Percentiles rank a stretch among this genome's conserved stretches.
Conservation (phyloP, 2,329 filamentous ascomycete genomes). For the Epichloe typhina region DNA sequence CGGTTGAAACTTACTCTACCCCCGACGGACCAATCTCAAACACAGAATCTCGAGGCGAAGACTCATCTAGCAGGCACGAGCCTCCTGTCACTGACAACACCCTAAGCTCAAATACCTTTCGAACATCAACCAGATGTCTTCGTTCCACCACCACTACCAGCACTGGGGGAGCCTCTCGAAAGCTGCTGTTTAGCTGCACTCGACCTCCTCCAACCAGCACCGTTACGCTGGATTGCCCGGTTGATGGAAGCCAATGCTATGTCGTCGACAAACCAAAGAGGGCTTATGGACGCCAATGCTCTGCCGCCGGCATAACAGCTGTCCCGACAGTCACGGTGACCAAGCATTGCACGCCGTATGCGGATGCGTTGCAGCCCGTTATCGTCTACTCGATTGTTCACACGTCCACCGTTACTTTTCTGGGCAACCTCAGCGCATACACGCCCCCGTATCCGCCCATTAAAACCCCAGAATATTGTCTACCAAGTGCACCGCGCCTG, state of each 20-base stretch:
- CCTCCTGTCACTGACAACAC: neutral
- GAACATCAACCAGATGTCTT: neutral
- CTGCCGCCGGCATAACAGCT: neutral
- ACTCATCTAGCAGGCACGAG: neutral
- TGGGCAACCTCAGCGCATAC: constrained; percentile 31
- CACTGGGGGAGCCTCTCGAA: neutral
- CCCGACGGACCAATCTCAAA: neutral
- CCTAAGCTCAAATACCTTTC: neutral
- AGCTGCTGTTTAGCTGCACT: neutral
- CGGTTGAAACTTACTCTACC: neutral
- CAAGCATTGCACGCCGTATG: constrained; percentile 21
- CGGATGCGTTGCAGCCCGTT: constrained; percentile 14
- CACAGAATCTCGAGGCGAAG: neutral
- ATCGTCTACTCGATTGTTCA: constrained; percentile 32
- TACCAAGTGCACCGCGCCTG: no score
- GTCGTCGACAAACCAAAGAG: no score
- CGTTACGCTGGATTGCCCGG: constrained; percentile 3
- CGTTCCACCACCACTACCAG: neutral
- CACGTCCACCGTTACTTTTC: constrained; percentile 37
- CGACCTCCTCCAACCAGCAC: neutral
- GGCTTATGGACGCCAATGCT: neutral
- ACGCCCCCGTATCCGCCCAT: constrained; percentile 31
- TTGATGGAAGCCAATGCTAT: neutral
- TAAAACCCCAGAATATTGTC: constrained; percentile 25
- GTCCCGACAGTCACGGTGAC: constrained; percentile 6